Conservation (phyloP, 2,329 filamentous ascomycete genomes). For the Hymenoscyphus scutula region DNA sequence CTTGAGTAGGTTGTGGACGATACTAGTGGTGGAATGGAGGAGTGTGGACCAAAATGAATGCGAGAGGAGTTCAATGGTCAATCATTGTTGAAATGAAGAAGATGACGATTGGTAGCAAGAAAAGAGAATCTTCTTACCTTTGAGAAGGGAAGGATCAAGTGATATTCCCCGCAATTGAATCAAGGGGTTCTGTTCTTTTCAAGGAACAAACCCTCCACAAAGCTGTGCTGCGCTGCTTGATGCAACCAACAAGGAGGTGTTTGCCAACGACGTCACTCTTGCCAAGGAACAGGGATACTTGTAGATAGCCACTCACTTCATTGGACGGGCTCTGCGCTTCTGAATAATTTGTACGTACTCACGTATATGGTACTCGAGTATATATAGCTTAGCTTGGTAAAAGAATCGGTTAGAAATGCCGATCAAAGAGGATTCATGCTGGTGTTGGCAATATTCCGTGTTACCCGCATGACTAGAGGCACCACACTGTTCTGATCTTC, state of each 20-base stretch:
- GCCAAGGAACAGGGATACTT: slow-evolving; percentile 1
- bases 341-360: too few species aligned
- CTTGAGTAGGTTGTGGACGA: neutral
- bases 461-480: too few species aligned
- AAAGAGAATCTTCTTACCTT: neutral
- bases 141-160: neutral
- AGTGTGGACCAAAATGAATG: neutral
- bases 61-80: neutral
- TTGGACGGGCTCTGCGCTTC: too few species aligned
- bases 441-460: too few species aligned
- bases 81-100: neutral
- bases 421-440: too few species aligned
- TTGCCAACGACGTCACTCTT: neutral
- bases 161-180: neutral
- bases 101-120: neutral
- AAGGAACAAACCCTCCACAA: slow-evolving; percentile 2
- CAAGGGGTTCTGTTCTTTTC: neutral
- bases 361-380: too few species aligned
- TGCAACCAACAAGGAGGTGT: neutral
- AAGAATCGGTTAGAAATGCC: too few species aligned
- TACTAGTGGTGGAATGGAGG: neutral
- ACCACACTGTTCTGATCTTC: too few species aligned
- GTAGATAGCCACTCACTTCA: too few species aligned
- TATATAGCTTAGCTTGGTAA: too few species aligned
- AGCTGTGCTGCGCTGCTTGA: neutral